Conservation (phyloP, 257 asterid species). For the Fraxinus quadrangulata region DNA sequence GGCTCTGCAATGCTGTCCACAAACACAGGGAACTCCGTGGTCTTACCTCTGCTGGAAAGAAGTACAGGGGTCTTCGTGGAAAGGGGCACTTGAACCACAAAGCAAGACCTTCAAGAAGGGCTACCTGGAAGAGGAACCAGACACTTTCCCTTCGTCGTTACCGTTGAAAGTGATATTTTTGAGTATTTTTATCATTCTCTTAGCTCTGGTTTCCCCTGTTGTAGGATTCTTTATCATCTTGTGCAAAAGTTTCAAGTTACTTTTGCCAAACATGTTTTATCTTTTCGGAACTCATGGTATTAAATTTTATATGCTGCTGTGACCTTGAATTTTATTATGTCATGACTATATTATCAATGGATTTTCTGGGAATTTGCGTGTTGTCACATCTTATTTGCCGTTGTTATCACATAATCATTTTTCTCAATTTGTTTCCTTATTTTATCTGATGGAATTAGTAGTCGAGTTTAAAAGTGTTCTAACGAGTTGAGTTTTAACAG, state of each 20-base stretch:
- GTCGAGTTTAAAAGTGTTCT: too few relatives aligned
- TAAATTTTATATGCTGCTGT: too few relatives aligned
- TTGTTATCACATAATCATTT: neutral
- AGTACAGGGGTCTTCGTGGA: constrained; percentile 37
- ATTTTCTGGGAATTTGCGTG: neutral
- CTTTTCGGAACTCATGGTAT: neutral
- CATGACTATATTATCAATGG: neutral
- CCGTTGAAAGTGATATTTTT: constrained; percentile 25
- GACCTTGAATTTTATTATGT: too few relatives aligned
- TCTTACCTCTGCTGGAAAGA: constrained; percentile 33
- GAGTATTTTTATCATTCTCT: neutral
- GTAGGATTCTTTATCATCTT: constrained; percentile 5
- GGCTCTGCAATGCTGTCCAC: constrained; percentile 37
- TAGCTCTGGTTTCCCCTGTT: neutral
- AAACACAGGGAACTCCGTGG: constrained; percentile 41
- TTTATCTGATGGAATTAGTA: too few relatives aligned
- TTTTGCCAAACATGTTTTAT: neutral
- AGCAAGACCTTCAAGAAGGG: constrained; percentile 38
- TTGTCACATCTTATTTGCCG: neutral
- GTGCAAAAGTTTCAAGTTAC: neutral
- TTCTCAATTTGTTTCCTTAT: too few relatives aligned
- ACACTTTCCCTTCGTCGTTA: constrained; percentile 38
- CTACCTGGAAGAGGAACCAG: constrained; percentile 42
- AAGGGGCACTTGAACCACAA: constrained; percentile 34
- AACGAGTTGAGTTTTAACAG: too few relatives aligned